These are phyloP conservation scores for Ceraceosorus bombacis DNA, from an alignment of 1,284 basidiomycete genomes.

Conservation along the genomic window DNA sequence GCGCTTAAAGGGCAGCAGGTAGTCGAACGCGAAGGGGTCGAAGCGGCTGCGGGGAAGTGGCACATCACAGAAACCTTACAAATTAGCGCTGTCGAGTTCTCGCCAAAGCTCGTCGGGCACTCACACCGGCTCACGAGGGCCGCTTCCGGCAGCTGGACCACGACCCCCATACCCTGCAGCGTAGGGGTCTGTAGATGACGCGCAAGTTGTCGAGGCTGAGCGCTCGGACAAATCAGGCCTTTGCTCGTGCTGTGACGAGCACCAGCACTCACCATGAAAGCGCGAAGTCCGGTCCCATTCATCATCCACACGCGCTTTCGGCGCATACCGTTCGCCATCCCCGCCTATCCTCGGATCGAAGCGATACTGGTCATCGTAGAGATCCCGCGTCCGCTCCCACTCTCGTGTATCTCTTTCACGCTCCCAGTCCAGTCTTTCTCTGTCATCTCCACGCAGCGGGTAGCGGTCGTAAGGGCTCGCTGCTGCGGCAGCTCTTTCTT, in stretches of 20 bases:
- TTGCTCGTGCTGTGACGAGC: too few relatives aligned
- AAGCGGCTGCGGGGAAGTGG: not conserved
- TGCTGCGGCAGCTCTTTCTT: not conserved
- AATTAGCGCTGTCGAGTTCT: too few relatives aligned
- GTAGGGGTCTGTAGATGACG: too few relatives aligned
- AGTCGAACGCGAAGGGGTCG: not conserved
- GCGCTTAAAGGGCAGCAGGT: slow-evolving; percentile 22
- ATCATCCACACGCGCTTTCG: not conserved
- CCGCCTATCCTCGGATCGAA: not conserved
- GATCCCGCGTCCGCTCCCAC: not conserved
- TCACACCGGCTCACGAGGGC: too few relatives aligned
- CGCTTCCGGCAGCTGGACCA: too few relatives aligned
- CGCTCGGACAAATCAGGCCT: too few relatives aligned
- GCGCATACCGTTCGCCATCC: not conserved
- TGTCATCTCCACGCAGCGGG: too few relatives aligned
- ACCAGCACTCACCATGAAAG: too few relatives aligned
- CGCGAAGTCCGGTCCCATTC: not conserved
- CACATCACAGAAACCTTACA: too few relatives aligned
- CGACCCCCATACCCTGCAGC: too few relatives aligned
- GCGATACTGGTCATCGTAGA: not conserved
- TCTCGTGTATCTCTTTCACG: not conserved
- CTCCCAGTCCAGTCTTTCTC: not conserved
- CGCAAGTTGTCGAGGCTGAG: too few relatives aligned
- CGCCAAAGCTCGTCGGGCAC: too few relatives aligned
- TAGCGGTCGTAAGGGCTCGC: not conserved